phyloP scores from a whole-genome alignment of 2,329 filamentous ascomycete species.

The Fonsecaea nubica region DNA sequence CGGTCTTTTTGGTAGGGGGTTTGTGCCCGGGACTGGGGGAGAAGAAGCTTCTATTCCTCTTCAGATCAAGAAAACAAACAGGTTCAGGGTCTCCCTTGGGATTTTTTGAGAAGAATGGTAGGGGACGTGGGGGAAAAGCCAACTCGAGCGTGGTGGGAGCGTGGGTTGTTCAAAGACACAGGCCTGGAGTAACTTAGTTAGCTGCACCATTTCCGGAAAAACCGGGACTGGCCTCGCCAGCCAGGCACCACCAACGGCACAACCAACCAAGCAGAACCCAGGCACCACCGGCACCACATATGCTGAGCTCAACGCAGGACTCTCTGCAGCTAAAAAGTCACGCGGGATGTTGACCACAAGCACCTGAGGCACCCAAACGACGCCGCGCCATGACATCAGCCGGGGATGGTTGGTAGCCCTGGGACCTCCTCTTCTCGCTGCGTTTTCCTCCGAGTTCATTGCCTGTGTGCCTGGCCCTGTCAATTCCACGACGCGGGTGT shows the following conservation, averaged over 20 bases:
- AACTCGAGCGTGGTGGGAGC: slow-evolving; percentile 13
- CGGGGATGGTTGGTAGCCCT: neutral
- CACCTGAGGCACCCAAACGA: neutral
- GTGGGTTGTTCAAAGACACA: slow-evolving; percentile 12
- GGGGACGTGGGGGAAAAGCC: slow-evolving; percentile 10
- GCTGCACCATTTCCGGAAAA: slow-evolving; percentile 7
- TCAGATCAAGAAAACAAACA: neutral
- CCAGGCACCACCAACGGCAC: neutral
- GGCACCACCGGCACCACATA: neutral
- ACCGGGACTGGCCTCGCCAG: neutral
- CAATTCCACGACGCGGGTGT: neutral
- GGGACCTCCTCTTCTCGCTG: neutral
- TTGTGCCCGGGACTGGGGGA: neutral
- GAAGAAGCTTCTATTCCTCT: neutral
- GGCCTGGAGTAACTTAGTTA: neutral
- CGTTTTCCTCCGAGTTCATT: neutral
- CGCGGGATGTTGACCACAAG: slow-evolving; percentile 13
- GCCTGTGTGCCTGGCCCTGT: neutral
- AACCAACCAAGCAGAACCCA: neutral
- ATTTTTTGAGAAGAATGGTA: neutral
- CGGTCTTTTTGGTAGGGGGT: neutral
- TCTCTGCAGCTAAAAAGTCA: slow-evolving; percentile 14
- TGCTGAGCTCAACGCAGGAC: neutral
- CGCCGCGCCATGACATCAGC: neutral
- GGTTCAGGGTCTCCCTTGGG: neutral